phyloP scores from a whole-genome alignment of 768 basidiomycete species.

The Mycena rebaudengoi region DNA sequence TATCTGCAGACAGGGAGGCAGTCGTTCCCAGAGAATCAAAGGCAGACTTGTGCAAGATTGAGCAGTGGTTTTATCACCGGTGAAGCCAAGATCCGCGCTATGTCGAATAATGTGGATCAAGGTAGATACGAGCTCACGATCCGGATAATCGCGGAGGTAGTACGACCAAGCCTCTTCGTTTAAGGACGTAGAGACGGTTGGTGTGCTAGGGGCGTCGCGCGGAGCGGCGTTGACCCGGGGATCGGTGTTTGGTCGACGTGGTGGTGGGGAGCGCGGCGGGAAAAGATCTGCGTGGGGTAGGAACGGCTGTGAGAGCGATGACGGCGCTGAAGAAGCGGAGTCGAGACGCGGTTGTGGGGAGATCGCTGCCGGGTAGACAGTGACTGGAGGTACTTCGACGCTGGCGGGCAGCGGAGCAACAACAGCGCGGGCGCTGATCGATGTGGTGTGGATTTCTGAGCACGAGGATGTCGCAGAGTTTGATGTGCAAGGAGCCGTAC shows the following conservation, averaged over 20 bases:
- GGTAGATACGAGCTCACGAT: slow-evolving; percentile 20
- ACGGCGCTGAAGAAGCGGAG: not conserved
- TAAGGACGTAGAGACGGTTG: slow-evolving; percentile 3
- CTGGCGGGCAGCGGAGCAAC: no score
- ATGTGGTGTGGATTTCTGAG: no score
- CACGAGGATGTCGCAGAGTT: no score
- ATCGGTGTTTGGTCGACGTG: slow-evolving; percentile 17
- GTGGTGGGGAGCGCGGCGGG: slow-evolving; percentile 3
- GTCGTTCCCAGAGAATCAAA: not conserved
- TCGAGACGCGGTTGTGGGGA: no score
- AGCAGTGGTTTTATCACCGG: not conserved
- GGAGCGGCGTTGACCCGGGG: slow-evolving; percentile 16
- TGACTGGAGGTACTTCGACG: no score
- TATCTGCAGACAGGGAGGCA: slow-evolving; percentile 4
- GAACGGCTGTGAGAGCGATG: not conserved
- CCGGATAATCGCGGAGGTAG: slow-evolving; percentile 19
- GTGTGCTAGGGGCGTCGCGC: not conserved
- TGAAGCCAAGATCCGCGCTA: slow-evolving; percentile 16
- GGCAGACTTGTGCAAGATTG: not conserved
- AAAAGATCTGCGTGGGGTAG: not conserved
- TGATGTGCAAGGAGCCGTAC: no score
- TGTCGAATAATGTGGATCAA: slow-evolving; percentile 18
- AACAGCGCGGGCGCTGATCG: no score
- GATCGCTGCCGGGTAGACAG: no score
- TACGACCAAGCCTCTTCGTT: slow-evolving; percentile 9